Conservation (phyloP, 2,329 filamentous ascomycete genomes). For the Colletotrichum cereale region DNA sequence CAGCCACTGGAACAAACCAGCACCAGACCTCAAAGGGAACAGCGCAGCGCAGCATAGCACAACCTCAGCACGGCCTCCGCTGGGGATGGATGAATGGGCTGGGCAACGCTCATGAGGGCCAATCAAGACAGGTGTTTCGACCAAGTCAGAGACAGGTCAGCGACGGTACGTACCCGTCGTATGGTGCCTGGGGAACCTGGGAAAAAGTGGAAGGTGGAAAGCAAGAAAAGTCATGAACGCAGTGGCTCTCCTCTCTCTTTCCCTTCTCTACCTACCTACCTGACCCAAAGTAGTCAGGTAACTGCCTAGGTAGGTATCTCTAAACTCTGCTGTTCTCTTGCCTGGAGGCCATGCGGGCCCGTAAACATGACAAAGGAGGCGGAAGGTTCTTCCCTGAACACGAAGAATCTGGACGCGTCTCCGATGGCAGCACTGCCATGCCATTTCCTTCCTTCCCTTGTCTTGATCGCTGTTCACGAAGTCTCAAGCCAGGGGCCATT, state of each 20-base stretch:
- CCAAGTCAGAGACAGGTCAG: conserved; percentile 14
- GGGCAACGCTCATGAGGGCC: conserved; percentile 16
- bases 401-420: conserved; percentile 27
- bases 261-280: too few species aligned
- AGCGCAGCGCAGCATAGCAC: conserved; percentile 1
- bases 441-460: conserved; percentile 10
- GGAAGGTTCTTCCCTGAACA: conserved; percentile 26
- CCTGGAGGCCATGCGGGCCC: neutral
- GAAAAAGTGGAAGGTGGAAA: conserved; percentile 35
- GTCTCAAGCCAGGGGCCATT: conserved; percentile 18
- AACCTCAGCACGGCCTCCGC: conserved; percentile 19
- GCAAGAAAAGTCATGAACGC: conserved; percentile 24
- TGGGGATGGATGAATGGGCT: neutral
- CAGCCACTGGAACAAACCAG: conserved; percentile 35
- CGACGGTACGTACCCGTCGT: conserved; percentile 25
- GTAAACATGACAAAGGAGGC: conserved; percentile 27
- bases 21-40: conserved; percentile 19
- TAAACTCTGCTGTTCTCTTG: conserved; percentile 23
- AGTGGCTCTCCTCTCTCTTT: conserved; percentile 12
- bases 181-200: conserved; percentile 36
- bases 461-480: conserved; percentile 5
- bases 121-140: conserved; percentile 32
- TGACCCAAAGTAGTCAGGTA: neutral
- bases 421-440: conserved; percentile 24
- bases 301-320: conserved; percentile 15